These are phyloP conservation scores for Trichoderma asperelloides DNA, from an alignment of 495 filamentous ascomycete species.

Conservation along the genomic window DNA sequence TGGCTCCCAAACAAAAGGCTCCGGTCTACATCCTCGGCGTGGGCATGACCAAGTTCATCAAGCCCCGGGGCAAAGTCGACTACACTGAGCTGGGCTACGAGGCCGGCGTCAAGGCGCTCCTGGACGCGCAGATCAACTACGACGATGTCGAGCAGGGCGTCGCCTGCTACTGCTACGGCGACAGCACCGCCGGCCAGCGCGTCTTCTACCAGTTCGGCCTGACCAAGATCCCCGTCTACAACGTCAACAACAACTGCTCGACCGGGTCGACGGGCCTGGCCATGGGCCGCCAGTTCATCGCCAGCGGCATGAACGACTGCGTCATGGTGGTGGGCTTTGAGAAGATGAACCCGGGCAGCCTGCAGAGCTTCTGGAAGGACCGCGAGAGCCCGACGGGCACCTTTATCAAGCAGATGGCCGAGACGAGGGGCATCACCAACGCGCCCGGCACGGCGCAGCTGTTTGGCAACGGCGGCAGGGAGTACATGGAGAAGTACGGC, in stretches of 20 bases:
- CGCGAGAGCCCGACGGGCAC: slow-evolving; percentile 66
- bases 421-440: slow-evolving; percentile 68
- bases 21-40: slow-evolving; percentile 83
- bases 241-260: slow-evolving; percentile 97
- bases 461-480: slow-evolving; percentile 89
- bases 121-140: slow-evolving; percentile 92
- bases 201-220: slow-evolving; percentile 99
- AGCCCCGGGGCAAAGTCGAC: slow-evolving; percentile 85
- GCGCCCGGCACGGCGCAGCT: slow-evolving; percentile 82
- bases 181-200: slow-evolving; percentile 89
- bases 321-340: slow-evolving; percentile 91
- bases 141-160: slow-evolving; percentile 93
- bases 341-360: slow-evolving; percentile 90
- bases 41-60: slow-evolving; percentile 99
- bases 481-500: slow-evolving; percentile 95
- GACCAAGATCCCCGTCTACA: slow-evolving; percentile 91
- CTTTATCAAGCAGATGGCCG: slow-evolving; percentile 67
- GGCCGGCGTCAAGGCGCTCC: slow-evolving; percentile 89
- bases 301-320: slow-evolving; percentile 72
- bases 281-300: slow-evolving; percentile 74
- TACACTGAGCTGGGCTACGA: slow-evolving; percentile 89
- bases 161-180: slow-evolving; percentile 97
- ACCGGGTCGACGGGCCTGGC: slow-evolving; percentile 83
- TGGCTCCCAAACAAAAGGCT: slow-evolving; percentile 37
- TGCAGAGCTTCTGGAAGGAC: slow-evolving; percentile 74